phyloP scores from a whole-genome alignment of 75 land plant genomes.

The Larix kaempferi region DNA sequence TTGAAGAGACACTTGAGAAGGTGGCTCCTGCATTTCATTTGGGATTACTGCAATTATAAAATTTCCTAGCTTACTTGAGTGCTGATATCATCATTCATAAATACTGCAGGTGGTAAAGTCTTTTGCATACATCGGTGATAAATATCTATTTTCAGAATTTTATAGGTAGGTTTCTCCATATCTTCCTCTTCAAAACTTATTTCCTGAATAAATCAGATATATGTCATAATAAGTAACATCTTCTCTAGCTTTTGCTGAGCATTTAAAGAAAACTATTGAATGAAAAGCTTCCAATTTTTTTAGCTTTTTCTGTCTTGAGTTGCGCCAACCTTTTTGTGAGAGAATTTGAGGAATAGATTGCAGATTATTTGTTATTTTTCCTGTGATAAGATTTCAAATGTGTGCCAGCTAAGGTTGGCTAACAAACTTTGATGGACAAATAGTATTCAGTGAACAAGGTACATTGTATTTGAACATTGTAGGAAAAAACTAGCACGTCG shows the following conservation, averaged over 20 bases:
- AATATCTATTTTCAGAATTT: conserved; percentile 48
- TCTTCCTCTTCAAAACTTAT: not conserved
- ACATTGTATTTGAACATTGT: not conserved
- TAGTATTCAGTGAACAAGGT: not conserved
- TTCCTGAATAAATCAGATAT: too few species aligned
- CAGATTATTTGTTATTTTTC: not conserved
- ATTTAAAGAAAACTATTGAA: not conserved
- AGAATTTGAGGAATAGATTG: not conserved
- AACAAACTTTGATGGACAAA: not conserved
- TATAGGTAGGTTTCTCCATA: conserved; percentile 19
- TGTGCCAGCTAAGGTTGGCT: not conserved
- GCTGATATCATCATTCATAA: not conserved
- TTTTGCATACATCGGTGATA: conserved; percentile 51
- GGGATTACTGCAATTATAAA: too few species aligned
- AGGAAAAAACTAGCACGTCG: conserved; percentile 97
- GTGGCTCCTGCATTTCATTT: conserved; percentile 10
- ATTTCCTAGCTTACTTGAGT: too few species aligned
- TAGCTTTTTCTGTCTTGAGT: not conserved
- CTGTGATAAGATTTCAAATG: conserved; percentile 2
- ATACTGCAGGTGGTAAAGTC: conserved; percentile 39
- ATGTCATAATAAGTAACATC: too few species aligned
- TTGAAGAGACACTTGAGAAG: conserved; percentile 53
- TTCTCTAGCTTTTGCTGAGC: not conserved
- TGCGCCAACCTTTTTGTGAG: not conserved
- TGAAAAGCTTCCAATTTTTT: not conserved